Percentiles rank a stretch among this genome's conserved stretches.
Conservation (phyloP, 2,329 filamentous ascomycete species). For the Fusarium dlaminii region DNA sequence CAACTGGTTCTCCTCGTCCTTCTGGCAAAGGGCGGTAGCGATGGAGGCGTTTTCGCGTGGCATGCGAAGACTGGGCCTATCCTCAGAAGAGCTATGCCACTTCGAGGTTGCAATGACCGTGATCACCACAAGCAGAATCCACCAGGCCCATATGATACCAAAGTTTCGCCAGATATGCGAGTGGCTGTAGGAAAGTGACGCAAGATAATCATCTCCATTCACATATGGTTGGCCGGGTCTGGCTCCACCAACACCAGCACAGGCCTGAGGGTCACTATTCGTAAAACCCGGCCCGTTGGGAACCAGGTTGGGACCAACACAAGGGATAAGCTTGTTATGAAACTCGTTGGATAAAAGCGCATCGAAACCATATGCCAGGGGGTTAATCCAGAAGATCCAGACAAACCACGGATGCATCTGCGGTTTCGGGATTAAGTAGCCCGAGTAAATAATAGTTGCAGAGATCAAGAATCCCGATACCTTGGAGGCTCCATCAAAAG, state of each 20-base stretch:
- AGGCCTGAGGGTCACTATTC: constrained; percentile 57
- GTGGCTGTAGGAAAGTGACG: constrained; percentile 62
- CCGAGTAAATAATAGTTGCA: constrained; percentile 68
- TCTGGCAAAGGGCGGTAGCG: constrained; percentile 40
- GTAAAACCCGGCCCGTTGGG: constrained; percentile 60
- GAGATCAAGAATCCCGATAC: constrained; percentile 60
- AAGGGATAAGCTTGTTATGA: constrained; percentile 61
- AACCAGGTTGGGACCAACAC: constrained; percentile 59
- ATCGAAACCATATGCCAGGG: constrained; percentile 76
- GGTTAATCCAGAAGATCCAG: constrained; percentile 73
- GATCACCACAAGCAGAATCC: constrained; percentile 65
- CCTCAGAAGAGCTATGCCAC: constrained; percentile 64
- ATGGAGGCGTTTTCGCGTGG: constrained; percentile 66
- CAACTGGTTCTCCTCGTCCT: constrained; percentile 61
- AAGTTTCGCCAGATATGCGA: constrained; percentile 67
- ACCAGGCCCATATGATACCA: constrained; percentile 71
- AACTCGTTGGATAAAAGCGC: constrained; percentile 71
- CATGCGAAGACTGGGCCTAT: constrained; percentile 65
- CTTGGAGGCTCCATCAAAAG: constrained; percentile 69
- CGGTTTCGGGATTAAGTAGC: constrained; percentile 69
- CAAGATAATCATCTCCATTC: constrained; percentile 66
- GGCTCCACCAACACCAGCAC: constrained; percentile 67
- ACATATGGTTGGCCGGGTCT: constrained; percentile 58
- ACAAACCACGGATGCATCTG: constrained; percentile 71
- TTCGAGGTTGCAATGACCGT: constrained; percentile 66